Conservation (phyloP, 75 land plant species). For the Sequoiadendron giganteum region DNA sequence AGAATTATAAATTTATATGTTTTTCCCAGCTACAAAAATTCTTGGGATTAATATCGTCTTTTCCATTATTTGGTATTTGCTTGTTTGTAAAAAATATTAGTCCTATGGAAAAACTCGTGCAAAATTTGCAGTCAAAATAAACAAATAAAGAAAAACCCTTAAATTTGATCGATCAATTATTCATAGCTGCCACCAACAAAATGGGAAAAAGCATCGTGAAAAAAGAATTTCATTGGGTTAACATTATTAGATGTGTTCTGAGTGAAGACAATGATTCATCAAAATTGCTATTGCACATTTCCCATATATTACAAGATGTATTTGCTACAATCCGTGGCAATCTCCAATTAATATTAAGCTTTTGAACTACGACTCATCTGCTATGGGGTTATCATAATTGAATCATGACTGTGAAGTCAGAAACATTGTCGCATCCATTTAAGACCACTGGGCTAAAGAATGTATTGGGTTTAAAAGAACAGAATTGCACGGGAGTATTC, state of each 20-base stretch:
- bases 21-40: background rate
- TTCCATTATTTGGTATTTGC: background rate
- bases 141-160: background rate
- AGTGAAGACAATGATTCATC: background rate
- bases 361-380: background rate
- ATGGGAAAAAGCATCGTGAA: background rate
- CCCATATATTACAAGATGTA: background rate
- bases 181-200: background rate
- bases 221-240: background rate
- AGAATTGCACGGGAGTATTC: background rate
- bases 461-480: background rate
- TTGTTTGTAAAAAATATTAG: background rate
- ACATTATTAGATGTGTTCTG: background rate
- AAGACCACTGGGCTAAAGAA: background rate
- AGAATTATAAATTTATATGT: background rate
- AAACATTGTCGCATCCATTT: background rate
- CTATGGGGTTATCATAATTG: background rate
- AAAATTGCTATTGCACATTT: background rate
- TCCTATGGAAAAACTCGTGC: background rate
- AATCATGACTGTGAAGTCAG: background rate
- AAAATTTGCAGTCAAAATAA: background rate
- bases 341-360: background rate
- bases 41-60: background rate
- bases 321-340: background rate
- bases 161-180: background rate